These are phyloP conservation scores for Magnusiomyces ingens DNA, from an alignment of 1,139 yeast species.

Conservation along the genomic window DNA sequence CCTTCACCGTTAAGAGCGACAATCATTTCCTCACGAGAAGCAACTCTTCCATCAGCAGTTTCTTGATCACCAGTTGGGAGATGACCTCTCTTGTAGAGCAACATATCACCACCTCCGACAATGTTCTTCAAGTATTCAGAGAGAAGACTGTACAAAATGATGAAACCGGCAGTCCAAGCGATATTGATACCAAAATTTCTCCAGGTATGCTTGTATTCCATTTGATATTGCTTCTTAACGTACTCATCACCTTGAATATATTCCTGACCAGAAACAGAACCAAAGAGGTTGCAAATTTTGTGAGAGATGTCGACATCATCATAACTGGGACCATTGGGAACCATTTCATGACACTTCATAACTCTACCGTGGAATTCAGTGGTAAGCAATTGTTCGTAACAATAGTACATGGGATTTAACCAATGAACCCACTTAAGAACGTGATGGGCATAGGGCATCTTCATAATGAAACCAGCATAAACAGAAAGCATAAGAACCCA, in stretches of 20 bases:
- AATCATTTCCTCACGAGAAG: slow-evolving; percentile 37
- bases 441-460: slow-evolving; percentile 51
- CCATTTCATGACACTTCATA: slow-evolving; percentile 42
- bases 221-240: slow-evolving; percentile 36
- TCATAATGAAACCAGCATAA: slow-evolving; percentile 55
- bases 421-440: slow-evolving; percentile 60
- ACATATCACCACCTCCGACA: slow-evolving; percentile 51
- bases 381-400: slow-evolving; percentile 50
- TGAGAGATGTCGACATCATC: slow-evolving; percentile 36
- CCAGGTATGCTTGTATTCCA: slow-evolving; percentile 51
- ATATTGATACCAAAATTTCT: slow-evolving; percentile 57
- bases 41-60: slow-evolving; percentile 18
- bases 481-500: slow-evolving; percentile 47
- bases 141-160: slow-evolving; percentile 40
- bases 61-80: slow-evolving; percentile 34
- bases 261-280: slow-evolving; percentile 41
- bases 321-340: slow-evolving; percentile 49
- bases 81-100: slow-evolving; percentile 50
- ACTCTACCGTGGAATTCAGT: slow-evolving; percentile 50
- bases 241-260: slow-evolving; percentile 47
- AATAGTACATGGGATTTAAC: slow-evolving; percentile 51
- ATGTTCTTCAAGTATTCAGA: slow-evolving; percentile 49
- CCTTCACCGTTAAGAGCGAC: slow-evolving; percentile 37
- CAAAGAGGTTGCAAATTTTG: slow-evolving; percentile 44
- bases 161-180: slow-evolving; percentile 49